Base-by-base conservation (phyloP, 2,329 filamentous ascomycete genomes). In the Fusarium torreyae region DNA sequence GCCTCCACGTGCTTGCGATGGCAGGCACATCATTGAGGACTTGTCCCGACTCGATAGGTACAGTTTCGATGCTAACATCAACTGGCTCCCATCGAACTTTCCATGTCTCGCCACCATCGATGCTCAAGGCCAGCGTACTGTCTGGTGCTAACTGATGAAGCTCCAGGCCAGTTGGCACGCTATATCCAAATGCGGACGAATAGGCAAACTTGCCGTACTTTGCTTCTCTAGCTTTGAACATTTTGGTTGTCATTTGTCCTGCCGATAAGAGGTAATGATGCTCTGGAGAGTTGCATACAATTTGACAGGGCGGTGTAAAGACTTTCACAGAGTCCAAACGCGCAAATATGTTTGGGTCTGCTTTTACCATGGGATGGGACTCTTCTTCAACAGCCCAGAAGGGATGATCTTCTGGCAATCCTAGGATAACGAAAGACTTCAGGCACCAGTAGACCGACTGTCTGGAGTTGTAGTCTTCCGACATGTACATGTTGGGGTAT, bases 401-500 rank as follows among this genome's bases (percentile, higher is more conserved):
- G 0, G 76, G 68, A 50, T 85, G 76, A 0, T 71, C 62, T 5
- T 71, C 57, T 0, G 76, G 63, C 0, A 87, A 62, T 0, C 75
- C 77, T 0, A 85, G 70, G 0, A 78, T 80, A 2, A 86, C 74
- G 4, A 87, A 80, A 0, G 82, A 81, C 60, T 88, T 88, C 31
- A 87, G 72, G 14, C 81, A 82, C 86, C 85, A 88, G 69, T 88
- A 88, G 0, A 81, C 78, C 0, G 85, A 87, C 61, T 87, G 85
- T 0, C 85, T 84, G 1, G 85, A 87, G 68, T 87, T 88, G 74
- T 88, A 88, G 63, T 86, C 83, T 69, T 88, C 86, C 34, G 79
- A 78, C 79, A 88, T 81, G 68, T 83, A 87, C 81, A 86, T 85
- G 66, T 87, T 87, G 64, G 77, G 76, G 48, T 78, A 80, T 1